Conservation (phyloP, 1,284 basidiomycete species). For the Trichosporon faecale region DNA sequence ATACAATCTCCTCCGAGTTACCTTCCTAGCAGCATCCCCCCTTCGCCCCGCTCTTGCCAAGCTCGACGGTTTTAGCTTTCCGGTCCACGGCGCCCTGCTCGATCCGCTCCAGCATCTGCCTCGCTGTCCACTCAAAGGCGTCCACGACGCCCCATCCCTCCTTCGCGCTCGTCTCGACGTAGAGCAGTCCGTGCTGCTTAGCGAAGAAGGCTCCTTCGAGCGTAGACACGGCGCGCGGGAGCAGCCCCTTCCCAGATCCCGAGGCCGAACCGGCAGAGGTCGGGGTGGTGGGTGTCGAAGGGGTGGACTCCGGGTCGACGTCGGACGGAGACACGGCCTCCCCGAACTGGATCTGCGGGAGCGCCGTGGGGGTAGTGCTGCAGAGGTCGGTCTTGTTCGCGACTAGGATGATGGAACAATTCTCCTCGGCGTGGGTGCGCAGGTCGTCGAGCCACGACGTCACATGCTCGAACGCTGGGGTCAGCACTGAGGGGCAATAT, state of each 20-base stretch:
- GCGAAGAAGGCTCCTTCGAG: slow-evolving; percentile 43
- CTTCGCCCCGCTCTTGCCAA: not conserved
- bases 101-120: slow-evolving; percentile 41
- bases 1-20: not conserved
- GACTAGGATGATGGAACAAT: slow-evolving; percentile 47
- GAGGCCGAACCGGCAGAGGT: slow-evolving; percentile 11
- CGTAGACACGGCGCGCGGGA: slow-evolving; percentile 32
- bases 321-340: slow-evolving; percentile 25
- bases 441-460: slow-evolving; percentile 47
- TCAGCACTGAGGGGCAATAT: slow-evolving; percentile 5
- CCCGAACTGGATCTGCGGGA: slow-evolving; percentile 36
- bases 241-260: slow-evolving; percentile 21
- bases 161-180: slow-evolving; percentile 48
- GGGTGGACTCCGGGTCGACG: not conserved
- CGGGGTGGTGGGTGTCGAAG: not conserved
- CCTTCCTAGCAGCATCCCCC: not conserved
- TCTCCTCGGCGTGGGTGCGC: slow-evolving; percentile 44
- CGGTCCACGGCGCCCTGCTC: slow-evolving; percentile 34
- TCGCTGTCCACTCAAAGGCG: slow-evolving; percentile 48
- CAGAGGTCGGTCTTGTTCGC: slow-evolving; percentile 50
- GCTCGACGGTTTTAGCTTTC: not conserved
- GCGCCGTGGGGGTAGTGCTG: slow-evolving; percentile 26
- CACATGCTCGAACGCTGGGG: slow-evolving; percentile 45
- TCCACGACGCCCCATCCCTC: slow-evolving; percentile 48
- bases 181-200: slow-evolving; percentile 43